Percentiles rank a stretch among this genome's conserved stretches.
Evolutionary conservation across 495 filamentous ascomycete genomes (phyloP).

Genomic region (Penicillium pulvis): DNA sequence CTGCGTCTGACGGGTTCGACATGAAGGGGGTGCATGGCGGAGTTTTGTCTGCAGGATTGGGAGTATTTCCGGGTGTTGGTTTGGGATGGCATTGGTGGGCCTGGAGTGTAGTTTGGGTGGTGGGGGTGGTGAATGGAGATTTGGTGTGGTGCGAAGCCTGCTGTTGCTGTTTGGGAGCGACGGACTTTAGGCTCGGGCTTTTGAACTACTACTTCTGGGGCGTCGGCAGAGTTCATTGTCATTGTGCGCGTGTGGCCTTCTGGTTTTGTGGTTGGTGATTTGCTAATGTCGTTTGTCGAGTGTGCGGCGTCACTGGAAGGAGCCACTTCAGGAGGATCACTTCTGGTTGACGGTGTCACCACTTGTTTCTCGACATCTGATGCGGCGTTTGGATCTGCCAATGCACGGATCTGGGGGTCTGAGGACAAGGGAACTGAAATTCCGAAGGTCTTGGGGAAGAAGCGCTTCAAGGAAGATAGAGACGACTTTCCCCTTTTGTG

Average conservation of each 20-base stretch:
- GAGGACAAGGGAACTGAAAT: constrained; percentile 37
- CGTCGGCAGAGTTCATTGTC: constrained; percentile 44
- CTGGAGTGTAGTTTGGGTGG: constrained; percentile 30
- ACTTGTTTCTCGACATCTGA: constrained; percentile 38
- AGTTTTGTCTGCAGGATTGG: constrained; percentile 20
- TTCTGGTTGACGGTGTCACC: constrained; percentile 15
- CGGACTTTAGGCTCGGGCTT: constrained; percentile 29
- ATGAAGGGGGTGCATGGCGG: constrained; percentile 4
- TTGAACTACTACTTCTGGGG: constrained; percentile 41
- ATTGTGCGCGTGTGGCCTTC: constrained; percentile 30
- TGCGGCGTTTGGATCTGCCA: constrained; percentile 34
- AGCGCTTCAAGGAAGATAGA: constrained; percentile 38
- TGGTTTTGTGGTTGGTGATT: constrained; percentile 1
- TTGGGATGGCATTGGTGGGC: constrained; percentile 3
- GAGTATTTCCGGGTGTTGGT: constrained; percentile 21
- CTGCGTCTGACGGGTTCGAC: constrained; percentile 13
- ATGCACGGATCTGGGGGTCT: constrained; percentile 47
- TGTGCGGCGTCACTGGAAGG: background rate
- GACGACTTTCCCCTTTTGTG: constrained; percentile 44
- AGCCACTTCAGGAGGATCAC: background rate
- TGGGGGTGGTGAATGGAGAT: constrained; percentile 33
- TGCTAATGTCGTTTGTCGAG: background rate
- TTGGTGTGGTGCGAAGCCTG: constrained; percentile 11
- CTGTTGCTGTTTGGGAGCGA: constrained; percentile 33
- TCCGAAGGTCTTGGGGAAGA: constrained; percentile 40